A percentile compares a stretch with the other conserved stretches of the same genome.
Evolutionary conservation across 225 moss, liverwort and hornwort genomes (phyloP).

Genomic region (Polytrichum commune): DNA sequence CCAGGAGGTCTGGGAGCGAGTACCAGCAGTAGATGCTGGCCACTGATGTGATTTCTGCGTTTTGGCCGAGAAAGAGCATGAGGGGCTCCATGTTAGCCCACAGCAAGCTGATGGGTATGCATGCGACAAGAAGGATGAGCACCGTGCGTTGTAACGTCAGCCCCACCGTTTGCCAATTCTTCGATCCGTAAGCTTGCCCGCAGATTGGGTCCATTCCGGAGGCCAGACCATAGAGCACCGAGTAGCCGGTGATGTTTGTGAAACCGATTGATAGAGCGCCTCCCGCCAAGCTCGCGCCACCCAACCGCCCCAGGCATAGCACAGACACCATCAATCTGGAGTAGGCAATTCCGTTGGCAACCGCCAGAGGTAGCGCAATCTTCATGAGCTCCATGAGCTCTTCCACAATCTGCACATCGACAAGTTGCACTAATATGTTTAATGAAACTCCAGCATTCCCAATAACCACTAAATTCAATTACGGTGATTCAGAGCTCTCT

Average conservation of each 20-base stretch:
- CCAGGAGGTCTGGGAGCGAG: conserved; percentile 80
- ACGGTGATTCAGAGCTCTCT: too few relatives aligned
- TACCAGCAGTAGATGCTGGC: conserved; percentile 81
- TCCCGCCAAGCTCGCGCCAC: conserved; percentile 78
- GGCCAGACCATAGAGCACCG: conserved; percentile 82
- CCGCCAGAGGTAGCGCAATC: conserved; percentile 72
- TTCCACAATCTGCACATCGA: conserved; percentile 49
- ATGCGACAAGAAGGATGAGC: conserved; percentile 63
- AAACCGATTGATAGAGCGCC: conserved; percentile 90
- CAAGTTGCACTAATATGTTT: neutral
- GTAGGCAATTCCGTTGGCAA: conserved; percentile 66
- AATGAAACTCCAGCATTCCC: too few relatives aligned
- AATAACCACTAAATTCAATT: neutral
- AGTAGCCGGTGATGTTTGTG: conserved; percentile 96
- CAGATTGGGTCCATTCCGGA: conserved; percentile 97
- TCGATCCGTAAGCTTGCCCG: conserved; percentile 82
- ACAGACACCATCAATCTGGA: conserved; percentile 88
- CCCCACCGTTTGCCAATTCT: conserved; percentile 77
- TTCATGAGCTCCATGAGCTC: conserved; percentile 72
- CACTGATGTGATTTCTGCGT: conserved; percentile 69
- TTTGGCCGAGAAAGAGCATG: conserved; percentile 68
- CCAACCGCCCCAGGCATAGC: conserved; percentile 75
- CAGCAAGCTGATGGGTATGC: conserved; percentile 69
- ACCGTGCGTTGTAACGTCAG: conserved; percentile 80
- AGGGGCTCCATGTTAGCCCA: conserved; percentile 75